Conservation (phyloP, 208 protist species). For the Leishmania arabica region DNA sequence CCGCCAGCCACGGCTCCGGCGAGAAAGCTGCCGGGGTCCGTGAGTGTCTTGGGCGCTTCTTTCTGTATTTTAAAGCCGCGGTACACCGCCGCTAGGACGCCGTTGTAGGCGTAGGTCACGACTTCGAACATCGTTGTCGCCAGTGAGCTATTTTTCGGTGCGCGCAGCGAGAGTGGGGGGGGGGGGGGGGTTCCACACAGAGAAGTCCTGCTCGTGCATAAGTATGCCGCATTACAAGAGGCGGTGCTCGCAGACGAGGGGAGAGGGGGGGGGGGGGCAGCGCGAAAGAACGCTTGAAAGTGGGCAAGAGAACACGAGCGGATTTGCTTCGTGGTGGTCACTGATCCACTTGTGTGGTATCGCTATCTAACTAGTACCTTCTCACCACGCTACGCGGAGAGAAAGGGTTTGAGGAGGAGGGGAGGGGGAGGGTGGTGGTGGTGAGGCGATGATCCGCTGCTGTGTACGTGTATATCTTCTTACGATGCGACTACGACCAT, state of each 20-base stretch:
- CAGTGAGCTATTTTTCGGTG: not conserved
- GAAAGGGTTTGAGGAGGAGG: not conserved
- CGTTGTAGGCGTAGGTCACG: constrained; percentile 45
- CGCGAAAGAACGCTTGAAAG: not conserved
- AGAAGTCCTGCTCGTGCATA: no score
- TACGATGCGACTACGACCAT: not conserved
- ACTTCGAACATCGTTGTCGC: constrained; percentile 51
- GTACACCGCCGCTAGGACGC: constrained; percentile 36
- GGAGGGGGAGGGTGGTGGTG: not conserved
- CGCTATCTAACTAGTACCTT: not conserved
- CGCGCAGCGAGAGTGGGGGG: no score
- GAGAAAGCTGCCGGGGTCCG: constrained; percentile 82
- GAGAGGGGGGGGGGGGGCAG: not conserved
- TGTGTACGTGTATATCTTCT: not conserved
- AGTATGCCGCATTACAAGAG: no score
- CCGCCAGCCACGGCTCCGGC: constrained; percentile 73
- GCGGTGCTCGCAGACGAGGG: no score
- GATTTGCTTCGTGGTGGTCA: not conserved
- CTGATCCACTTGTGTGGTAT: not conserved
- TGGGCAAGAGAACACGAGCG: not conserved
- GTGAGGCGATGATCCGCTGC: not conserved
- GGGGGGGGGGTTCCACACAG: no score
- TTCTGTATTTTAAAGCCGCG: constrained; percentile 66
- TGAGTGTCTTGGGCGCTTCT: constrained; percentile 54
- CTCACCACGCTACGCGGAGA: not conserved